phyloP scores from a whole-genome alignment of 768 basidiomycete genomes.

The Boletus sp. region DNA sequence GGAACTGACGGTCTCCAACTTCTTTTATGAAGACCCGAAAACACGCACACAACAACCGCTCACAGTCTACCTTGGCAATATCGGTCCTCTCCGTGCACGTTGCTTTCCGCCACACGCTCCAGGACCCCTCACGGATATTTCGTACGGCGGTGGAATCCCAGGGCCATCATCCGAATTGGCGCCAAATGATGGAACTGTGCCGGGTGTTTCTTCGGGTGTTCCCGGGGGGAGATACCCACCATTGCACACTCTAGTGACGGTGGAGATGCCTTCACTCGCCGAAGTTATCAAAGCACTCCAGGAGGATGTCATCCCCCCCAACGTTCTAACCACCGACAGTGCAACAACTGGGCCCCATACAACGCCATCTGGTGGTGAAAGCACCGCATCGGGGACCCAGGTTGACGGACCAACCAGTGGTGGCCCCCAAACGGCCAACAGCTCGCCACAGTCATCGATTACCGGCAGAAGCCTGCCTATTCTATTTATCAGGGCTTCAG shows the following conservation, averaged over 20 bases:
- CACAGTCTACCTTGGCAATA: conserved; percentile 84
- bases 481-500: conserved; percentile 74
- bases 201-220: conserved; percentile 19
- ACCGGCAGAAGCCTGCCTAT: conserved; percentile 70
- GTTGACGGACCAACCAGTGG: conserved; percentile 26
- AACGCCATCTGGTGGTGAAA: conserved; percentile 25
- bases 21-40: conserved; percentile 76
- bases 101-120: conserved; percentile 72
- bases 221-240: conserved; percentile 50
- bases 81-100: conserved; percentile 79
- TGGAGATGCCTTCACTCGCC: conserved; percentile 75
- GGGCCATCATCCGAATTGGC: conserved; percentile 35
- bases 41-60: conserved; percentile 64
- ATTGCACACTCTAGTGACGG: conserved; percentile 77
- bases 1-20: conserved; percentile 83
- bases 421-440: conserved; percentile 18
- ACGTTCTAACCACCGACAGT: conserved; percentile 33
- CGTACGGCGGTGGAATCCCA: conserved; percentile 50
- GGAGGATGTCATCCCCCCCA: conserved; percentile 56
- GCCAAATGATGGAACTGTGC: conserved; percentile 21
- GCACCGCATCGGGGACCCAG: conserved; percentile 24
- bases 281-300: conserved; percentile 79
- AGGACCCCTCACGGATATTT: conserved; percentile 61
- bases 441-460: conserved; percentile 47
- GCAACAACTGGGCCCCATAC: conserved; percentile 37